These are phyloP conservation scores for Ramaria rubella DNA, from an alignment of 768 basidiomycete genomes.

Conservation along the genomic window DNA sequence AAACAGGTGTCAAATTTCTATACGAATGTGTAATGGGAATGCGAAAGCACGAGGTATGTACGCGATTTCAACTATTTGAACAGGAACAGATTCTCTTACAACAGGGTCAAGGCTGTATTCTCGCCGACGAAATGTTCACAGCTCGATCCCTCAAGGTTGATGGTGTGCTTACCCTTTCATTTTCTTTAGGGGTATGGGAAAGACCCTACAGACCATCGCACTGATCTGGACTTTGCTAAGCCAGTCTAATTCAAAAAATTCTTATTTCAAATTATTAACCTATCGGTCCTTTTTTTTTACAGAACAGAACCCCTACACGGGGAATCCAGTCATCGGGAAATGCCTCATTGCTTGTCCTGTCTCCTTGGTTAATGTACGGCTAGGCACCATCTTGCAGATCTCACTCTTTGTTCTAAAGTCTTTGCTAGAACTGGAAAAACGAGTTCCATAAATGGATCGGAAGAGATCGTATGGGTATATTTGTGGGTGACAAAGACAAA, in stretches of 20 bases:
- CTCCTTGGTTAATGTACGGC: constrained; percentile 68
- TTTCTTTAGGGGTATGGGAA: constrained; percentile 83
- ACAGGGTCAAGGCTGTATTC: constrained; percentile 79
- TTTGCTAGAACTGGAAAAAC: constrained; percentile 79
- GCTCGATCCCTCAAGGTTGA: background rate
- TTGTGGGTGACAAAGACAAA: constrained; percentile 56
- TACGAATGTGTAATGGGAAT: constrained; percentile 97
- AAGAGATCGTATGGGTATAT: constrained; percentile 48
- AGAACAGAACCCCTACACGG: constrained; percentile 83
- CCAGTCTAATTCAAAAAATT: constrained; percentile 31
- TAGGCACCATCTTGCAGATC: background rate
- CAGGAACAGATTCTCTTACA: background rate
- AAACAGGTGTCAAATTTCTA: constrained; percentile 84
- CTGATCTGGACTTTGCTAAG: constrained; percentile 90
- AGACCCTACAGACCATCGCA: constrained; percentile 91
- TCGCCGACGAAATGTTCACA: constrained; percentile 90
- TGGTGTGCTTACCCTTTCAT: constrained; percentile 8
- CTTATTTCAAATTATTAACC: background rate
- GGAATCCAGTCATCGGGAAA: constrained; percentile 59
- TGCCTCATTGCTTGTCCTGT: constrained; percentile 93
- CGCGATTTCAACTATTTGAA: background rate
- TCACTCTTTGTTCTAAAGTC: constrained; percentile 1
- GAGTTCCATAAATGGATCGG: constrained; percentile 91
- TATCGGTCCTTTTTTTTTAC: constrained; percentile 4
- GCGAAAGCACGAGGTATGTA: constrained; percentile 60